Percentiles rank a stretch among this genome's conserved stretches.
Conservation (phyloP, 2,329 filamentous ascomycete species). For the Colletotrichum sublineola region DNA sequence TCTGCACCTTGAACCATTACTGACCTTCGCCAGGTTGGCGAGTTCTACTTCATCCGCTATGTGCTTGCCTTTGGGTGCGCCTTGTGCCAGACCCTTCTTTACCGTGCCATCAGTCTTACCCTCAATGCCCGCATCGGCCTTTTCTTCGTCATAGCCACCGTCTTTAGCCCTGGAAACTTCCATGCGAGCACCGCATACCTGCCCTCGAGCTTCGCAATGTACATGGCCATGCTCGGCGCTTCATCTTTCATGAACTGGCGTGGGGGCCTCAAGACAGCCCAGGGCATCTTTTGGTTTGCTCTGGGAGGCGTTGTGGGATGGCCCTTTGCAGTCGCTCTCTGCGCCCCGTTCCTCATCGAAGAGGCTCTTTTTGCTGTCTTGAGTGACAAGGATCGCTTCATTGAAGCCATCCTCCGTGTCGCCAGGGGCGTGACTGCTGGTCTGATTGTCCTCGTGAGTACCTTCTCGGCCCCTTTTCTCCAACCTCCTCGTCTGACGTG, state of each 20-base stretch:
- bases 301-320: conserved; percentile 88
- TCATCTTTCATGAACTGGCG: conserved; percentile 93
- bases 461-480: neutral
- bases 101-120: conserved; percentile 79
- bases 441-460: conserved; percentile 76
- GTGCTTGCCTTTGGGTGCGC: conserved; percentile 82
- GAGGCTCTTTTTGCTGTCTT: conserved; percentile 73
- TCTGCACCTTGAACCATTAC: neutral
- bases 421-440: conserved; percentile 76
- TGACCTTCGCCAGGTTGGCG: conserved; percentile 61
- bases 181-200: conserved; percentile 89
- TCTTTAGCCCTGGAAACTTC: conserved; percentile 91
- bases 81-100: conserved; percentile 84
- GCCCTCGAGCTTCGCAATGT: conserved; percentile 98
- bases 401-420: conserved; percentile 71
- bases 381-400: conserved; percentile 69
- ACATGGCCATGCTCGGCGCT: conserved; percentile 86
- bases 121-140: conserved; percentile 87
- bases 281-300: conserved; percentile 92
- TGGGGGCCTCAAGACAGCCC: conserved; percentile 81
- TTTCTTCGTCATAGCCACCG: conserved; percentile 82
- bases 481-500: conserved; percentile 34
- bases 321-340: conserved; percentile 91
- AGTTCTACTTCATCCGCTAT: conserved; percentile 91
- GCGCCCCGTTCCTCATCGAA: conserved; percentile 84